Base-by-base conservation (phyloP, 2,329 filamentous ascomycete genomes). In the Parastagonospora avenae region DNA sequence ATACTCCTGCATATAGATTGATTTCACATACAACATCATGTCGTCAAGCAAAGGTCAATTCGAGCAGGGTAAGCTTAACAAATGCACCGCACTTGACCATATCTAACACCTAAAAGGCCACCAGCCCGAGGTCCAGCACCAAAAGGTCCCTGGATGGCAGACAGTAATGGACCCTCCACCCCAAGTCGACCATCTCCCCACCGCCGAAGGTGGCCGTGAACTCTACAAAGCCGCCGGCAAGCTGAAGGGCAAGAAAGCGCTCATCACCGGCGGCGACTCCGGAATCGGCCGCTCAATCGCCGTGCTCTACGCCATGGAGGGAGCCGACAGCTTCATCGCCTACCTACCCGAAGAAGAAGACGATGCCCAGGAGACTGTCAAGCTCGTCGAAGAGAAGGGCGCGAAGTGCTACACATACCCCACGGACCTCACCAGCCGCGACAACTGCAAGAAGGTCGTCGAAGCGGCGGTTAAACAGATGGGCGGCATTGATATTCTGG, bases 241-340 rank as follows among this genome's bases (percentile, higher is more conserved):
- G 76, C 83, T 94, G 6, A 74, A 84, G 63, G 89, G 85, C 55
- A 90, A 88, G 74, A 89, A 85, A 52, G 89, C 90, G 7, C 74
- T 94, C 50, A 93, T 94, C 64, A 93, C 90, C 0, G 90, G 90
- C 12, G 90, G 90, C 3, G 90, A 93, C 72, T 87, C 84, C 6
- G 90, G 90, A 1, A 93, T 94, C 57, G 89, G 90, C 6, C 85
- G 89, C 32, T 86, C 90, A 1, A 84, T 87, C 1, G 89, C 90
- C 1, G 81, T 93, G 12, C 79, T 94, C 0, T 94, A 88, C 63
- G 90, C 90, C 33, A 88, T 91, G 81, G 91, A 94, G 73, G 91
- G 90, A 5, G 89, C 89, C 11, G 85, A 89, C 55, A 84, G 82
- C 43, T 79, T 89, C 50, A 91, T 94, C 59, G 83, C 84, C 4